Evolutionary conservation across 139 green algal genomes (phyloP).

Genomic region (Desmodesmus armatus): DNA sequence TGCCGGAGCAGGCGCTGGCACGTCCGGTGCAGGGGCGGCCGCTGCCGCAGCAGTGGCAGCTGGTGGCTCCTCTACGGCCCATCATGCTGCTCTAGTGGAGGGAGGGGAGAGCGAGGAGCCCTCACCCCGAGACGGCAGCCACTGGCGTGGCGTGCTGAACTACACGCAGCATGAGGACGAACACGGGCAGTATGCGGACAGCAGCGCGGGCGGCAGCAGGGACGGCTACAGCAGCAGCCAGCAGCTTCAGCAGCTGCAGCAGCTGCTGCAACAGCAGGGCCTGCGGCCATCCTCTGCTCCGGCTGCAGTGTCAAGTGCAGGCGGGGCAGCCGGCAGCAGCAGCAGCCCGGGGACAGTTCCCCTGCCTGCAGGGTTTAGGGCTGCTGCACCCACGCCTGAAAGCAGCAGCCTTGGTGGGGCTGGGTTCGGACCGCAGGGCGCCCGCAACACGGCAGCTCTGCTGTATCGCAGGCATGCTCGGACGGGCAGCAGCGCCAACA

Average conservation of each 20-base stretch:
- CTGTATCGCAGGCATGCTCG: no score
- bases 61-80: no score
- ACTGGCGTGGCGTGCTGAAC: slow-evolving; percentile 29
- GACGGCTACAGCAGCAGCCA: neutral
- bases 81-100: neutral
- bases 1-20: neutral
- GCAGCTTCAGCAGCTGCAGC: slow-evolving; percentile 11
- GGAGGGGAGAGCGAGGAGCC: slow-evolving; percentile 16
- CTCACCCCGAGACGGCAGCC: slow-evolving; percentile 20
- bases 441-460: no score
- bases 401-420: no score
- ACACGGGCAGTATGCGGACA: neutral
- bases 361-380: no score
- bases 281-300: neutral
- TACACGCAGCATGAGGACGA: neutral
- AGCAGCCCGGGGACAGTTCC: no score
- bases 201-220: neutral
- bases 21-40: neutral
- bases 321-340: no score
- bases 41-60: neutral
- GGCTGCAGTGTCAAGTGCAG: neutral
- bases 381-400: no score
- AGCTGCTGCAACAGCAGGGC: slow-evolving; percentile 5
- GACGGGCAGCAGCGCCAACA: no score
- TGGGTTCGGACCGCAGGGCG: no score